Evolutionary conservation across 2,329 filamentous ascomycete species (phyloP).

Genomic region (Aspergillus japonicus): DNA sequence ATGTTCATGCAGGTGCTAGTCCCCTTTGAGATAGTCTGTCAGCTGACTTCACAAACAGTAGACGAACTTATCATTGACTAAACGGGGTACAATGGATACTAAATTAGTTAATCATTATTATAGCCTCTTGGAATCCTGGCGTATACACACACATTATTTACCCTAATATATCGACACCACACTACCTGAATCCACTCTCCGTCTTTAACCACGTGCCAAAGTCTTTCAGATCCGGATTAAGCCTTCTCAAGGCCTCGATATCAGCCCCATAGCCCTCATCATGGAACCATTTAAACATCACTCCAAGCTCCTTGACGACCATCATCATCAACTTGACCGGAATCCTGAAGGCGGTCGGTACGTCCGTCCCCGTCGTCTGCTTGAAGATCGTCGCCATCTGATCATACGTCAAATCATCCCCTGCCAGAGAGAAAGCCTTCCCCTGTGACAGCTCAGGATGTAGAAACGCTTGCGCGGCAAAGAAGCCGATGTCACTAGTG

Average conservation of each 20-base stretch:
- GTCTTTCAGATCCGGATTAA: conserved; percentile 48
- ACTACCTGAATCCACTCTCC: conserved; percentile 37
- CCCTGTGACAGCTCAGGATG: conserved; percentile 45
- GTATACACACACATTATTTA: no score
- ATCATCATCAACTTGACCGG: conserved; percentile 44
- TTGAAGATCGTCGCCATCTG: conserved; percentile 50
- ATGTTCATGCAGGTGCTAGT: not conserved
- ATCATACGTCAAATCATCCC: conserved; percentile 52
- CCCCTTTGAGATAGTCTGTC: no score
- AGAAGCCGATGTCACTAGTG: conserved; percentile 52
- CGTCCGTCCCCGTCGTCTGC: conserved; percentile 44
- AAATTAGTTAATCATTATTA: no score
- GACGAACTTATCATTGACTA: no score
- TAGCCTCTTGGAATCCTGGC: no score
- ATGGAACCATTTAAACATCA: conserved; percentile 54
- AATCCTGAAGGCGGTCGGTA: conserved; percentile 45
- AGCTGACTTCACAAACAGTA: conserved; percentile 8
- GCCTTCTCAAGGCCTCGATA: conserved; percentile 42
- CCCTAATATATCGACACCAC: no score
- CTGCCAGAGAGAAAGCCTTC: conserved; percentile 45
- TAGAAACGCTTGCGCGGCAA: conserved; percentile 52
- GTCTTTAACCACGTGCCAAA: conserved; percentile 51
- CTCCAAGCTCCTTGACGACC: conserved; percentile 44
- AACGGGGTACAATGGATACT: no score
- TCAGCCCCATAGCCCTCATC: conserved; percentile 50